Base-by-base conservation (phyloP, 495 filamentous ascomycete species). In the Penicillium salamii region DNA sequence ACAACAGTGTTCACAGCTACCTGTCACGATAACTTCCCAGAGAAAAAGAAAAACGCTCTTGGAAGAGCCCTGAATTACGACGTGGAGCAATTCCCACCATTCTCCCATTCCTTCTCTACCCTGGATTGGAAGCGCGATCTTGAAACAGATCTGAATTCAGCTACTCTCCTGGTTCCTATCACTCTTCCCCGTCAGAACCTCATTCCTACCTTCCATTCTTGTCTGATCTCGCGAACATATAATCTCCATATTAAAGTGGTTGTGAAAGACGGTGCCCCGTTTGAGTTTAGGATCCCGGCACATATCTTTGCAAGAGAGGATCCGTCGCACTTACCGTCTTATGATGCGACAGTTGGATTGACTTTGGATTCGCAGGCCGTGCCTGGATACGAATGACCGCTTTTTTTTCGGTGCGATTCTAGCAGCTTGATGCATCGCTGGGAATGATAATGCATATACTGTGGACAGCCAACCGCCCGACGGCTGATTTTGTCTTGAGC, bases 251-350 rank as follows among this genome's bases (percentile, higher is more conserved):
- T 17, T 7, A 39, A 21, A 21, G 9, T 39, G 9, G 58, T 70
- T 2, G 49, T 83, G 14, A 69, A 70, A 35, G 71, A 41, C 15
- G 34, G 32, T 17, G 24, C 38, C 0, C 31, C 49, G 14, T 42
- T 51, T 24, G 15, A 33, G 5, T 23, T 51, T 3, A 43, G 12
- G 15, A 34, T 41, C 3, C 49, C 49, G 12, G 38, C 35, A 12
- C 26, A 42, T 26, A 35, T 51, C 7, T 36, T 14, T 20, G 38
- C 49, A 18, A 29, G 43, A 40, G 26, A 40, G 24, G 49, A 51
- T 33, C 40, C 49, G 17, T 42, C 39, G 2, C 38, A 29, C 1
- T 23, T 51, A 5, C 49, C 49, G n/a, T 51, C 49, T 3, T 51
- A 51, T 13, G 42, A 42, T 19, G 49, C 49, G 14, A 46, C 48